phyloP scores from a whole-genome alignment of 1,284 basidiomycete genomes.

The Boletus semigastroideus region DNA sequence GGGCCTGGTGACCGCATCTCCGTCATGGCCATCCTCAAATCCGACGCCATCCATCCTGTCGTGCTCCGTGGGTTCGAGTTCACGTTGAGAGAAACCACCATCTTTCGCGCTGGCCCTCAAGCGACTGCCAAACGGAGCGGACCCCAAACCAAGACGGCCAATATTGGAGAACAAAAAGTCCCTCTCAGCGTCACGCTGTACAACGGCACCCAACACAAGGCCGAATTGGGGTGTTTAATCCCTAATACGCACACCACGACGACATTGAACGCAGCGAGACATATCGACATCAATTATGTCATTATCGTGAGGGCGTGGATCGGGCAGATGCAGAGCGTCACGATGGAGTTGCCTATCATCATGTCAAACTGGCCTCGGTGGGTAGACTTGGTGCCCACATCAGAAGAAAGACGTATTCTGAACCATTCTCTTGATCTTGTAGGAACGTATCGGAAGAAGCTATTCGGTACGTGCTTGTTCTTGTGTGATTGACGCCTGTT shows the following conservation, averaged over 20 bases:
- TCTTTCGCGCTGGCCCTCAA: slow-evolving; percentile 60
- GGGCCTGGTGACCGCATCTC: slow-evolving; percentile 81
- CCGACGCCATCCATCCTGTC: slow-evolving; percentile 61
- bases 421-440: slow-evolving; percentile 4
- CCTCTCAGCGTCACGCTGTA: slow-evolving; percentile 71
- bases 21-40: slow-evolving; percentile 67
- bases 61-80: slow-evolving; percentile 81
- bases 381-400: slow-evolving; percentile 18
- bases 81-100: slow-evolving; percentile 70
- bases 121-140: slow-evolving; percentile 50
- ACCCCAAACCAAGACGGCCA: slow-evolving; percentile 53
- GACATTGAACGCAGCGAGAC: slow-evolving; percentile 72
- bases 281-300: slow-evolving; percentile 80
- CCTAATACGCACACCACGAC: slow-evolving; percentile 72
- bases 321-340: slow-evolving; percentile 62
- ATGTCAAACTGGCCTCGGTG: slow-evolving; percentile 81
- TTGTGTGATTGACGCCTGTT: not conserved
- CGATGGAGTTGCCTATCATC: slow-evolving; percentile 72
- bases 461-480: slow-evolving; percentile 45
- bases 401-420: not conserved
- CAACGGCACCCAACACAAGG: slow-evolving; percentile 66
- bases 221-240: slow-evolving; percentile 67
- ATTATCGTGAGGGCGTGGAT: slow-evolving; percentile 75
- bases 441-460: slow-evolving; percentile 68
- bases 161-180: slow-evolving; percentile 64